Evolutionary conservation across 2,329 filamentous ascomycete genomes (phyloP), one percentile per base, ranked within the genome.

Genomic region (Pyrenochaeta sp.): DNA sequence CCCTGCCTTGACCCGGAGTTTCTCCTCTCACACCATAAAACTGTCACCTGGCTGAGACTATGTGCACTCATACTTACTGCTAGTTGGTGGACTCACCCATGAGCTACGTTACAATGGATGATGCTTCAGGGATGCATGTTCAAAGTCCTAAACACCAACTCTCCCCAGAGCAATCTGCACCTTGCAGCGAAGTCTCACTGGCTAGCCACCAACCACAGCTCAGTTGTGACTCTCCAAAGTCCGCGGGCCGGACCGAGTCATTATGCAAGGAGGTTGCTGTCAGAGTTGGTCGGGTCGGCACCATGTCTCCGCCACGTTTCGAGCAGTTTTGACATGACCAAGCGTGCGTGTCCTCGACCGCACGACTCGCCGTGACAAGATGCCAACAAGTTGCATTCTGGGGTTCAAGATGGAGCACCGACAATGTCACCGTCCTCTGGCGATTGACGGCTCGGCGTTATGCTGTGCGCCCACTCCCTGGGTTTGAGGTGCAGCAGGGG

Each of bases 201-300:
- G 23, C 9, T 9, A 27, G 23, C 23, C 23, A 27, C 23, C 23
- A 27, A 27, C 23, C 23, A 27, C 23, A 27, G 17, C 17, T 10
- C 7, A 37, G 7, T 21, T 21, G 17, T 18, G 36, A 39, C 20
- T 5, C 12, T 14, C 14, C 35, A 37, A 11, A 15, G 10, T 14
- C 20, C 3, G 21, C 41, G 41, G 43, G 18, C 43, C 43, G 43
- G 29, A 45, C 43, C 43, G 43, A 17, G 20, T 36, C 32, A 36
- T 7, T 9, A 23, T 23, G 43, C 43, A 33, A 45, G 42, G 15
- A 35, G 42, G 4, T 31, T 10, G 23, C 9, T 17, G 23, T 43
- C 21, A 23, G 7, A 39, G 20, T 20, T 14, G 7, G 6, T 27
- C 17, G 36, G 36, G 3, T 23, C 20, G 20, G 23, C 4, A 9